phyloP scores from a whole-genome alignment of 352 stramenopile genomes.

The Phytophthora litchii region DNA sequence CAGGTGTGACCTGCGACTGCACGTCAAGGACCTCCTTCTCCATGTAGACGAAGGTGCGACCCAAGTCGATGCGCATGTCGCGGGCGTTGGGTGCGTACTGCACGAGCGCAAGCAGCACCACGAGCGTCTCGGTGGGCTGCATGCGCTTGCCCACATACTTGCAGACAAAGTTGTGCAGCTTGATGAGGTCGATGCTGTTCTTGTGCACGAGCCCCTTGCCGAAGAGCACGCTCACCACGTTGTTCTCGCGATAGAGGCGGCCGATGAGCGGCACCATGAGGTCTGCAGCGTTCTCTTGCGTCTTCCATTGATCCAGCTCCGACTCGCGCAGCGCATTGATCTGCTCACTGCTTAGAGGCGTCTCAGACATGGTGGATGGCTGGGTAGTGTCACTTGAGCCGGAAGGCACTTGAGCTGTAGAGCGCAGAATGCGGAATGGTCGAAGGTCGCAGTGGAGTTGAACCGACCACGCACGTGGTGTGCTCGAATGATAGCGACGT shows the following conservation, averaged over 20 bases:
- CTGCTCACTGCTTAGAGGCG: constrained; percentile 43
- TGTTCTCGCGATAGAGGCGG: constrained; percentile 82
- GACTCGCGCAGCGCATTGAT: constrained; percentile 61
- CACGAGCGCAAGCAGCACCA: constrained; percentile 69
- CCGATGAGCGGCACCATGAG: constrained; percentile 86
- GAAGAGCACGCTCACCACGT: constrained; percentile 85
- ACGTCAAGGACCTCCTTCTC: constrained; percentile 61
- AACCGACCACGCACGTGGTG: constrained; percentile 9
- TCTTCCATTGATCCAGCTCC: constrained; percentile 81
- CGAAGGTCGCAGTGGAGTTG: background rate
- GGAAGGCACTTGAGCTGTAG: constrained; percentile 12
- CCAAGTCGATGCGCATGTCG: constrained; percentile 82
- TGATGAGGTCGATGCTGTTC: constrained; percentile 86
- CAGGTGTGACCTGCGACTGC: constrained; percentile 37
- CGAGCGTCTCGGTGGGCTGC: constrained; percentile 71
- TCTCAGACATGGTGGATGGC: constrained; percentile 36
- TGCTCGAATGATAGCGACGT: background rate
- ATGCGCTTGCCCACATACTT: constrained; percentile 87
- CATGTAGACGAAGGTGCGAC: constrained; percentile 73
- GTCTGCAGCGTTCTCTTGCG: constrained; percentile 81
- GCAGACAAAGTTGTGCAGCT: constrained; percentile 82
- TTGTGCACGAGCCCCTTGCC: constrained; percentile 87
- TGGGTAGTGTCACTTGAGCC: background rate
- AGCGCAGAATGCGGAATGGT: constrained; percentile 33
- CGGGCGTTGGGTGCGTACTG: constrained; percentile 62